Base-by-base conservation (phyloP, 768 basidiomycete species). In the Harrya chromipes region DNA sequence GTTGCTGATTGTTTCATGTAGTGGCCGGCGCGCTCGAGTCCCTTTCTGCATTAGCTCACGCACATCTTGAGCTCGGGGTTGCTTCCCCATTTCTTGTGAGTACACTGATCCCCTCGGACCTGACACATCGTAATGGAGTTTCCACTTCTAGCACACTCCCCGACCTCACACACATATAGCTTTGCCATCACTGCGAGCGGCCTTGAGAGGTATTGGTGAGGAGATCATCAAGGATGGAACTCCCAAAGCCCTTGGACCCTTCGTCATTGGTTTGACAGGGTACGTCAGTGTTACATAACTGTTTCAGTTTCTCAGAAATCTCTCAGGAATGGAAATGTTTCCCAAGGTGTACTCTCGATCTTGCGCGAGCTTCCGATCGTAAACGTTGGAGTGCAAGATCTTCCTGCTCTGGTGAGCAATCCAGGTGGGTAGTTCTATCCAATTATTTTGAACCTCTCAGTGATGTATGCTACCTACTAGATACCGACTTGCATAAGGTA, bases 21-120 rank as follows among this genome's bases (percentile, higher is more conserved):
- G 90, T 90, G 50, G 89, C 89, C 11, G 93, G 92, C 12, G 84
- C 83, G 7, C 79, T 92, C 3, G 93, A 94, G 68, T 86, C 90
- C 0, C 76, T 94, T 20, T 80, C 77, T 1, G 76, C 88, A 5
- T 81, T 90, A 64, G 91, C 90, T 0, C 85, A 91, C 38, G 79
- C 83, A 1, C 82, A 92, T 58, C 75, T 95, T 6, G 81, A 87
- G 60, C 72, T 82, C 8, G 94, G 94, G 0, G 74, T 91, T 4
- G 83, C 89, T 0, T 86, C 87, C 3, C 90, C 93, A 0, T 88
- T 95, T 64, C 74, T 95, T 6, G 90, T 90, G 59, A 49, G 86
- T 48, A 16, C 40, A 23, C 6, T 23, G 17, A 26, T 33, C 14
- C 17, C 27, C n/a, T 36, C 6, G 40, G 19, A 50, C 17, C 39